Conservation (phyloP, 257 asterid genomes). For the Gynochthodes officinalis region DNA sequence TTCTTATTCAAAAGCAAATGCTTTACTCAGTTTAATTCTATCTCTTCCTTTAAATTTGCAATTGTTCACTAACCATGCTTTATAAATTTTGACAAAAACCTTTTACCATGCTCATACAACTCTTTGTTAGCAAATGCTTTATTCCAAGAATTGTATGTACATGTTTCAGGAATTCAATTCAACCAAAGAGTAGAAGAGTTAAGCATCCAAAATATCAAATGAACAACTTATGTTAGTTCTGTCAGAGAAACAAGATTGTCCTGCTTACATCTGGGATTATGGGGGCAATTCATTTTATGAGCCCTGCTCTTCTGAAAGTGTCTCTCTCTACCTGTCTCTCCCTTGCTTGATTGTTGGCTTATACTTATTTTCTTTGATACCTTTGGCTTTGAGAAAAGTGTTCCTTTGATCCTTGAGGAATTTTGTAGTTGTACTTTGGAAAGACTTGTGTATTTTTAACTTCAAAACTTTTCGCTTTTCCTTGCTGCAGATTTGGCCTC, state of each 20-base stretch:
- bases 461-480: constrained; percentile 12
- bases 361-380: not conserved
- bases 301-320: not conserved
- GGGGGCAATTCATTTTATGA: not conserved
- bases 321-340: not conserved
- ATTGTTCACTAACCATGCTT: too few species aligned
- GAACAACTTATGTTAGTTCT: not conserved
- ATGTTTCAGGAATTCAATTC: not conserved
- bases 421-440: not conserved
- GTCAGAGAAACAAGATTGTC: not conserved
- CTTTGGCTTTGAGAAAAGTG: not conserved
- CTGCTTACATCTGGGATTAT: not conserved
- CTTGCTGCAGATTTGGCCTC: constrained; percentile 56
- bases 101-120: not conserved
- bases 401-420: not conserved
- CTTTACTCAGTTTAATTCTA: not conserved
- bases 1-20: not conserved
- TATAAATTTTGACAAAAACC: not conserved
- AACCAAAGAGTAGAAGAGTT: not conserved
- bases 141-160: not conserved
- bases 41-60: not conserved
- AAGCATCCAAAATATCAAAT: not conserved
- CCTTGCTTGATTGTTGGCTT: not conserved
- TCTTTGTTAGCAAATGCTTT: too few species aligned
- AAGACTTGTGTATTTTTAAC: not conserved